Conservation (phyloP, 2,329 filamentous ascomycete species). For the Neofusicoccum cordaticola region DNA sequence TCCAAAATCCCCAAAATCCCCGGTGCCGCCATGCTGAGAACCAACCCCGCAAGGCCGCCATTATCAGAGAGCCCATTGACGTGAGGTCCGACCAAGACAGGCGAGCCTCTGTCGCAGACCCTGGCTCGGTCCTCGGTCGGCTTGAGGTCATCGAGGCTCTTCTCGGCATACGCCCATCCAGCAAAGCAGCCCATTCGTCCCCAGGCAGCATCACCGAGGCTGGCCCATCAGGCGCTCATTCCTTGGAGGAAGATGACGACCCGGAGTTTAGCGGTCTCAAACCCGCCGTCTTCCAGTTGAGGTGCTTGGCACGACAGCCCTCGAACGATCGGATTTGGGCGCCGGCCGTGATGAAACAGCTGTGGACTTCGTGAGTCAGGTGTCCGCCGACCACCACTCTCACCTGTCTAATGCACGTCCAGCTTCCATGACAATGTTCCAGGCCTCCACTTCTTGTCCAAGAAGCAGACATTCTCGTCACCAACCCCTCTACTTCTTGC, state of each 20-base stretch:
- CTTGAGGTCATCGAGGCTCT: slow-evolving; percentile 20
- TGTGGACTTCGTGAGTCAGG: slow-evolving; percentile 34
- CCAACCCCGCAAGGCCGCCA: slow-evolving; percentile 1
- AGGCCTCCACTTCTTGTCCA: slow-evolving; percentile 45
- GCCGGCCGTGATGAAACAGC: slow-evolving; percentile 30
- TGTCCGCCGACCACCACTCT: background rate
- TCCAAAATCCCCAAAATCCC: background rate
- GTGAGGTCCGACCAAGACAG: slow-evolving; percentile 1
- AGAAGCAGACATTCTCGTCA: slow-evolving; percentile 42
- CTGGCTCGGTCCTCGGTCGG: slow-evolving; percentile 15
- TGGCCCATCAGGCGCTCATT: slow-evolving; percentile 19
- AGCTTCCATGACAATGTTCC: slow-evolving; percentile 48
- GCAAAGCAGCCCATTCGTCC: background rate
- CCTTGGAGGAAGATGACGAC: slow-evolving; percentile 20
- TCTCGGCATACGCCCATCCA: slow-evolving; percentile 19
- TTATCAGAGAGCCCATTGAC: slow-evolving; percentile 12
- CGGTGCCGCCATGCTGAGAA: too few relatives aligned
- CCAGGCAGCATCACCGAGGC: slow-evolving; percentile 17
- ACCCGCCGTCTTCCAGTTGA: slow-evolving; percentile 30
- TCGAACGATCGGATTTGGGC: slow-evolving; percentile 33
- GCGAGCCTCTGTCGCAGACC: background rate
- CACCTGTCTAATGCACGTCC: background rate
- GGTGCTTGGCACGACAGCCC: slow-evolving; percentile 23
- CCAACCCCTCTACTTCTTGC: slow-evolving; percentile 45
- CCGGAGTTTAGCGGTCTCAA: slow-evolving; percentile 28